These are phyloP conservation scores for Ceratocystis cacaofunesta DNA, from an alignment of 2,329 filamentous ascomycete genomes.

Conservation along the genomic window DNA sequence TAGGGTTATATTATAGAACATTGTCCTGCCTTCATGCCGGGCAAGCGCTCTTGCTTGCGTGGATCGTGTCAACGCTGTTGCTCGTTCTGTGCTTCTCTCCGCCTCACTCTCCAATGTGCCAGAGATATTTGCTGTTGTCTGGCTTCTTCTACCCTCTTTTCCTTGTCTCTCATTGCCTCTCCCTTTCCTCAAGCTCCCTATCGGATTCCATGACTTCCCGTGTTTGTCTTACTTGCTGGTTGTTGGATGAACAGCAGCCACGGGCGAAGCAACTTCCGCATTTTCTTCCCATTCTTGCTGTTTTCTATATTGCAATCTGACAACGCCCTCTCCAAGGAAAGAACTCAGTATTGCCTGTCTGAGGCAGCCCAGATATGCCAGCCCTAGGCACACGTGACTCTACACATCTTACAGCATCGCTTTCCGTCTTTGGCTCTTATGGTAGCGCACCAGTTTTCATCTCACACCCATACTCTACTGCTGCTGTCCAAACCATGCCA, in stretches of 20 bases:
- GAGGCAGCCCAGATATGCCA: not conserved
- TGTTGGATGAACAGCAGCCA: not conserved
- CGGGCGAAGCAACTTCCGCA: not conserved
- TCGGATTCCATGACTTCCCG: not conserved
- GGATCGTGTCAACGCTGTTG: not conserved
- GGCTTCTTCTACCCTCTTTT: not conserved
- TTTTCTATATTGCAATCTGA: too few species aligned
- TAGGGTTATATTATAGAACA: not conserved
- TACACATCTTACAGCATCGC: not conserved
- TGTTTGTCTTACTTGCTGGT: not conserved
- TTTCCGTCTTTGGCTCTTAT: too few species aligned
- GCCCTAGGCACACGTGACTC: not conserved
- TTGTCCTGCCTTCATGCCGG: not conserved
- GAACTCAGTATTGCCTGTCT: not conserved
- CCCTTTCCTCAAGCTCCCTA: not conserved
- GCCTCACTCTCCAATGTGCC: too few species aligned
- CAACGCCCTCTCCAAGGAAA: not conserved
- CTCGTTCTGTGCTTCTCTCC: not conserved
- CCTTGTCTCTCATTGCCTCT: not conserved
- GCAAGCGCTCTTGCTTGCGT: not conserved
- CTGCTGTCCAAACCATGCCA: too few species aligned
- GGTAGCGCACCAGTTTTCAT: not conserved
- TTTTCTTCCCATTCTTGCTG: not conserved
- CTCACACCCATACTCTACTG: not conserved
- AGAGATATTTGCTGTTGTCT: too few species aligned